Percentiles rank a stretch among this genome's conserved stretches.
phyloP scores from a whole-genome alignment of 257 asterid species.

The Schizonepeta tenuifolia region DNA sequence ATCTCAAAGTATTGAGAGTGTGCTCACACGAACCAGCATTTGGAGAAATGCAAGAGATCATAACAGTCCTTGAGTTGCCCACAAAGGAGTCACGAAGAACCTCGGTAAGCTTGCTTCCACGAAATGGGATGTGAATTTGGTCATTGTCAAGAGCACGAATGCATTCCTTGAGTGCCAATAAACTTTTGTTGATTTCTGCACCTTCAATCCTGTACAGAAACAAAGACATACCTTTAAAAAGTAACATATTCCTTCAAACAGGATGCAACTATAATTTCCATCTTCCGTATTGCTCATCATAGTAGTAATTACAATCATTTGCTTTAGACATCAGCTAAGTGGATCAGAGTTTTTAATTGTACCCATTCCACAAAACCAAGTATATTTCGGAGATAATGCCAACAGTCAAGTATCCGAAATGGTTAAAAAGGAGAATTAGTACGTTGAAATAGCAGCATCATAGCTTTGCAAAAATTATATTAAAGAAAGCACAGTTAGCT shows the following conservation, averaged over 20 bases:
- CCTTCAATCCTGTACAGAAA: conserved; percentile 81
- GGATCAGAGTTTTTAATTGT: background rate
- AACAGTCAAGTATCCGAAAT: background rate
- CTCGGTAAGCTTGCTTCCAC: conserved; percentile 98
- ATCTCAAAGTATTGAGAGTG: conserved; percentile 95
- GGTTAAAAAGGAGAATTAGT: conserved; percentile 3
- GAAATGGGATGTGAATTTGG: conserved; percentile 96
- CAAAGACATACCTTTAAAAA: conserved; percentile 16
- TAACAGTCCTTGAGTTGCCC: conserved; percentile 94
- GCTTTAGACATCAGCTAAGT: background rate
- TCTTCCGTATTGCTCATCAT: background rate
- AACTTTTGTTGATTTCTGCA: conserved; percentile 97
- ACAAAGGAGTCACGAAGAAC: conserved; percentile 97
- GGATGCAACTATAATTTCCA: conserved; percentile 2
- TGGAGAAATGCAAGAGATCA: conserved; percentile 98
- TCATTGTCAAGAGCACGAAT: conserved; percentile 97
- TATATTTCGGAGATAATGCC: background rate
- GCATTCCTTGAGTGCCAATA: conserved; percentile 93
- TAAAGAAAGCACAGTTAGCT: conserved; percentile 21
- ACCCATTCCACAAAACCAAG: background rate
- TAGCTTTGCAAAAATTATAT: background rate
- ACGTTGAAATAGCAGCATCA: background rate
- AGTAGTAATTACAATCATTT: background rate
- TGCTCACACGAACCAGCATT: conserved; percentile 98
- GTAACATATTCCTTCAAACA: background rate